phyloP scores from a whole-genome alignment of 371 early-diverging fungal genomes.

The Lichtheimia ramosa region DNA sequence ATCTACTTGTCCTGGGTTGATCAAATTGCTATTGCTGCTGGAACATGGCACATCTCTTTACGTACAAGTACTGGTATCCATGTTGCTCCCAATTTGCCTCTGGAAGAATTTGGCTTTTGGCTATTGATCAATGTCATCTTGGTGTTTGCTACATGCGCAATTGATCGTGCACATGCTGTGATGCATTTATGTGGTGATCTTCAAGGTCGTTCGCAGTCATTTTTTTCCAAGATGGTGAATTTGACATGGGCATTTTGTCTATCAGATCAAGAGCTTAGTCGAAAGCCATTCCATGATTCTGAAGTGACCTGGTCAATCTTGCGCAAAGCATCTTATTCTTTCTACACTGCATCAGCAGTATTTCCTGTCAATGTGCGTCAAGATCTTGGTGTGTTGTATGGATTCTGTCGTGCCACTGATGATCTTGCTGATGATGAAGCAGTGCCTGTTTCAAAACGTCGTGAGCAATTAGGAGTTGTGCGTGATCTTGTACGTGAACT shows the following conservation, averaged over 20 bases:
- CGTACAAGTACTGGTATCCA: slow-evolving; percentile 49
- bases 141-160: slow-evolving; percentile 60
- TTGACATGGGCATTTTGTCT: slow-evolving; percentile 27
- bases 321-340: slow-evolving; percentile 50
- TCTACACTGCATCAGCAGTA: slow-evolving; percentile 52
- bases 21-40: slow-evolving; percentile 47
- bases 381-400: slow-evolving; percentile 58
- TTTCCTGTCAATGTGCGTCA: slow-evolving; percentile 50
- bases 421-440: slow-evolving; percentile 55
- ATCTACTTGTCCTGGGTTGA: slow-evolving; percentile 57
- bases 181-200: slow-evolving; percentile 19
- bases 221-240: neutral
- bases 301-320: slow-evolving; percentile 31
- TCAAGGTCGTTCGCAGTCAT: neutral
- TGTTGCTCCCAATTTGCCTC: slow-evolving; percentile 46
- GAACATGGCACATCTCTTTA: slow-evolving; percentile 56
- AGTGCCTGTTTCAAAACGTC: slow-evolving; percentile 22
- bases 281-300: slow-evolving; percentile 23
- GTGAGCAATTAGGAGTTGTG: slow-evolving; percentile 20
- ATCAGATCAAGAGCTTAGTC: slow-evolving; percentile 28
- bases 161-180: slow-evolving; percentile 52
- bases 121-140: slow-evolving; percentile 53
- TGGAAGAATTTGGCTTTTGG: slow-evolving; percentile 68
- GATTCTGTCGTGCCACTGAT: slow-evolving; percentile 64
- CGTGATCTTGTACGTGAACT: slow-evolving; percentile 28